phyloP scores from a whole-genome alignment of 225 moss, liverwort and hornwort genomes.

The Lunularia cruciata region DNA sequence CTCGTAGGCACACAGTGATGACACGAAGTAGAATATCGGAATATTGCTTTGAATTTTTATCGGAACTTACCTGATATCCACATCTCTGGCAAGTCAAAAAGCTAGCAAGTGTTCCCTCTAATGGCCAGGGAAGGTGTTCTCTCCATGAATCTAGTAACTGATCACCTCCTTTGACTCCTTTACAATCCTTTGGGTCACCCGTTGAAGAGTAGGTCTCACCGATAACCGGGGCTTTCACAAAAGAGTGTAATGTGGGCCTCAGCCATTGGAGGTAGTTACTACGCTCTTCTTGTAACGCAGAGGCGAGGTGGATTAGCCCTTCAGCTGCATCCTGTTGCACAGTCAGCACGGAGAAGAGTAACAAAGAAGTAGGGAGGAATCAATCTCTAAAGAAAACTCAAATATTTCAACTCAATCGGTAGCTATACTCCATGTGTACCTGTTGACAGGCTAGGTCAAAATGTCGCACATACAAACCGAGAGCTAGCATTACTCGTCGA shows the following conservation, averaged over 20 bases:
- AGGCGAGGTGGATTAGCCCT: slow-evolving; percentile 78
- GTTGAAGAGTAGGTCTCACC: slow-evolving; percentile 6
- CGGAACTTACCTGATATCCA: slow-evolving; percentile 63
- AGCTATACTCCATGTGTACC: slow-evolving; percentile 33
- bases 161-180: slow-evolving; percentile 26
- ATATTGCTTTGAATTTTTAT: no score
- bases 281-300: slow-evolving; percentile 83
- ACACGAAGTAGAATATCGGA: no score
- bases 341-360: neutral
- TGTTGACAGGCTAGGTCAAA: slow-evolving; percentile 86
- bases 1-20: no score
- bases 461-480: slow-evolving; percentile 63
- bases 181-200: slow-evolving; percentile 4
- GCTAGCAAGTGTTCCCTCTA: slow-evolving; percentile 90
- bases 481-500: slow-evolving; percentile 77
- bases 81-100: slow-evolving; percentile 86
- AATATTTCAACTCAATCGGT: neutral
- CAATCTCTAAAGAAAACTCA: neutral
- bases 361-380: neutral
- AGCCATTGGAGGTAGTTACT: slow-evolving; percentile 67
- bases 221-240: slow-evolving; percentile 48
- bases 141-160: slow-evolving; percentile 66
- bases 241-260: slow-evolving; percentile 76
- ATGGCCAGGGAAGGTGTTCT: slow-evolving; percentile 68
- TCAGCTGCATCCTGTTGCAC: slow-evolving; percentile 81